phyloP scores from a whole-genome alignment of 2,329 filamentous ascomycete genomes.

The Hypoxylon rubiginosum region DNA sequence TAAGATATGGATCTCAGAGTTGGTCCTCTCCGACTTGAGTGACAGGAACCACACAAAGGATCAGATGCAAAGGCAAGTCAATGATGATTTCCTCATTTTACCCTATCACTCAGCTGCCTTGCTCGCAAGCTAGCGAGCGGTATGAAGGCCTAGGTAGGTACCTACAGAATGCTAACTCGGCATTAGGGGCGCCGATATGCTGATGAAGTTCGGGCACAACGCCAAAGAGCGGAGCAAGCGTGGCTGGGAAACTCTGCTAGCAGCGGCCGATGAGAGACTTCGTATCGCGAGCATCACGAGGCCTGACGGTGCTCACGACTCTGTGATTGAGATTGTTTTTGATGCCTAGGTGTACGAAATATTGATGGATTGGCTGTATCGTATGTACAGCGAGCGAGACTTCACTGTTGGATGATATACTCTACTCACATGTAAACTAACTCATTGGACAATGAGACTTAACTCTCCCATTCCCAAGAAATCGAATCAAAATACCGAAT shows the following conservation, averaged over 20 bases:
- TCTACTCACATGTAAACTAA: neutral
- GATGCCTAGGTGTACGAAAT: conserved; percentile 17
- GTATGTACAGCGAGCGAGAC: neutral
- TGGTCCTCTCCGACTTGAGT: conserved; percentile 43
- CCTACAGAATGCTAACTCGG: conserved; percentile 5
- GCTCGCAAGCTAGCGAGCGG: neutral
- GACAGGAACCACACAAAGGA: conserved; percentile 26
- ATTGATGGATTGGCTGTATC: conserved; percentile 1
- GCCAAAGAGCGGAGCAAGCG: conserved; percentile 36
- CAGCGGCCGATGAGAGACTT: conserved; percentile 31
- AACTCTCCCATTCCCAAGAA: neutral
- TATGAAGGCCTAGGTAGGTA: no score
- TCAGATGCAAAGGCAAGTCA: conserved; percentile 28
- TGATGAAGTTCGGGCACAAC: conserved; percentile 39
- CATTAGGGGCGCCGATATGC: conserved; percentile 33
- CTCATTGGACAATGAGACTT: neutral
- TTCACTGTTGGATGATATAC: neutral
- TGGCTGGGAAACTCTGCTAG: conserved; percentile 36
- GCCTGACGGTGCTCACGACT: conserved; percentile 34
- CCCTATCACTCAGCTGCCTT: neutral
- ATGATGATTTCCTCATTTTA: neutral
- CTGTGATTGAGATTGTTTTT: conserved; percentile 39
- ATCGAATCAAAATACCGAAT: no score
- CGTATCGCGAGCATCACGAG: conserved; percentile 26
- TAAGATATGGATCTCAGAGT: conserved; percentile 45